Percentiles rank a stretch among this genome's conserved stretches.
These are phyloP conservation scores for Mycena amicta DNA, from an alignment of 768 basidiomycete species.

Conservation along the genomic window DNA sequence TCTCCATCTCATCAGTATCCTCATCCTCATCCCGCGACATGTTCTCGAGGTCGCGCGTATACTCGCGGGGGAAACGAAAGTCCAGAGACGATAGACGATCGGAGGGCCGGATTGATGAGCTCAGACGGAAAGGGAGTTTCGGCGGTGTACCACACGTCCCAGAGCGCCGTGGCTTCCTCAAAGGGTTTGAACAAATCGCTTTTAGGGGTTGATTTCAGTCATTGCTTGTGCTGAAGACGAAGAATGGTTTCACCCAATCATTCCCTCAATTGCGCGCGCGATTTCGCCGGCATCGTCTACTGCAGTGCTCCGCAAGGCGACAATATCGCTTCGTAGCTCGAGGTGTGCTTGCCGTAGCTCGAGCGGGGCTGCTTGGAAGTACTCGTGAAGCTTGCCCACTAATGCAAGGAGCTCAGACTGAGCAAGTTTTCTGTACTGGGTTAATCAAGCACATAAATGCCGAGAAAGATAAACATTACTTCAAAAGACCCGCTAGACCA, in stretches of 20 bases:
- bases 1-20: conserved; percentile 42
- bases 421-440: conserved; percentile 20
- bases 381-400: conserved; percentile 42
- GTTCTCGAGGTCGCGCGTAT: conserved; percentile 34
- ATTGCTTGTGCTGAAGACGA: neutral
- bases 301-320: conserved; percentile 20
- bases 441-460: conserved; percentile 29
- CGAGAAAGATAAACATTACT: conserved; percentile 27
- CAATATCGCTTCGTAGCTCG: conserved; percentile 27
- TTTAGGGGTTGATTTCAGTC: neutral
- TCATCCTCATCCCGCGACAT: conserved; percentile 10
- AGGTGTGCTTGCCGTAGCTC: conserved; percentile 37
- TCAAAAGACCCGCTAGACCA: conserved; percentile 10
- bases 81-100: conserved; percentile 61
- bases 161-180: conserved; percentile 52
- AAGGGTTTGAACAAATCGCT: conserved; percentile 45
- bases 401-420: conserved; percentile 30
- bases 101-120: conserved; percentile 72
- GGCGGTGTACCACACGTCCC: conserved; percentile 78
- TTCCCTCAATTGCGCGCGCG: conserved; percentile 53
- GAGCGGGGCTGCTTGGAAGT: conserved; percentile 37
- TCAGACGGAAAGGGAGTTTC: conserved; percentile 65
- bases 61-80: conserved; percentile 59
- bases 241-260: conserved; percentile 48
- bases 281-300: conserved; percentile 32